A percentile compares a stretch with the other conserved stretches of the same genome.
Evolutionary conservation across 1,139 yeast genomes (phyloP).

Genomic region (Candida anutae): DNA sequence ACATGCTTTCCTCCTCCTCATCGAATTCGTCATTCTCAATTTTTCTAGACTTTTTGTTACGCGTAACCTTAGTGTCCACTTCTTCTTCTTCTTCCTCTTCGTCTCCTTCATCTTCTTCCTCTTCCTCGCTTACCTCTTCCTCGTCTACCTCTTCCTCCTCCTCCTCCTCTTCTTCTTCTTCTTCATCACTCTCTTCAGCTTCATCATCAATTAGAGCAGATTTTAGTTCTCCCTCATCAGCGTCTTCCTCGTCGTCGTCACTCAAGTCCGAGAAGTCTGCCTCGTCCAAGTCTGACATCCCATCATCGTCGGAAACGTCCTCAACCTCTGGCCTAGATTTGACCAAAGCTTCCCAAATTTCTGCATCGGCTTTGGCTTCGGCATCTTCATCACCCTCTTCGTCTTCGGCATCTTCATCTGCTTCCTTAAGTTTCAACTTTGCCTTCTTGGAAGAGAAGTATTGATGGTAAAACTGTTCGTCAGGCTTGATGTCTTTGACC

Average conservation of each 20-base stretch:
- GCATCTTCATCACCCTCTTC: conserved; percentile 29
- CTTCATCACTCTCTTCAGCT: conserved; percentile 22
- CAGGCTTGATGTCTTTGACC: conserved; percentile 66
- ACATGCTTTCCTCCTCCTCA: conserved; percentile 18
- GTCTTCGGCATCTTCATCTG: conserved; percentile 10
- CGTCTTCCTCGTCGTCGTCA: conserved; percentile 17
- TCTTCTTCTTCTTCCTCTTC: conserved; percentile 17
- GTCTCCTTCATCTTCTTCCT: conserved; percentile 19
- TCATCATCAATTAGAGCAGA: too few species aligned
- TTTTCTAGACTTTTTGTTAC: conserved; percentile 9
- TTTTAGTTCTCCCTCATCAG: conserved; percentile 3
- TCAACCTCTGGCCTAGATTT: conserved; percentile 79
- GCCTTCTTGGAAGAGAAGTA: conserved; percentile 64
- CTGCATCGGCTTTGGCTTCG: conserved; percentile 63
- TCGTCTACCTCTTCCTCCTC: conserved; percentile 5
- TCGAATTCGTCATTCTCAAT: conserved; percentile 18
- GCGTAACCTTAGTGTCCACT: conserved; percentile 6
- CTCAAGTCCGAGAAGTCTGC: conserved; percentile 35
- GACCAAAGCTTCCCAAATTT: conserved; percentile 85
- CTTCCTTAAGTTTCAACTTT: conserved; percentile 31
- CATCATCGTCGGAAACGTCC: conserved; percentile 40
- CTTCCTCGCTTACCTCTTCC: conserved; percentile 17
- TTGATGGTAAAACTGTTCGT: conserved; percentile 83
- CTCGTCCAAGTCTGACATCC: conserved; percentile 43
- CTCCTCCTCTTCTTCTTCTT: conserved; percentile 16